A percentile compares a stretch with the other conserved stretches of the same genome.
phyloP scores from a whole-genome alignment of 139 green algal genomes.

The Ettlia oleoabundans region DNA sequence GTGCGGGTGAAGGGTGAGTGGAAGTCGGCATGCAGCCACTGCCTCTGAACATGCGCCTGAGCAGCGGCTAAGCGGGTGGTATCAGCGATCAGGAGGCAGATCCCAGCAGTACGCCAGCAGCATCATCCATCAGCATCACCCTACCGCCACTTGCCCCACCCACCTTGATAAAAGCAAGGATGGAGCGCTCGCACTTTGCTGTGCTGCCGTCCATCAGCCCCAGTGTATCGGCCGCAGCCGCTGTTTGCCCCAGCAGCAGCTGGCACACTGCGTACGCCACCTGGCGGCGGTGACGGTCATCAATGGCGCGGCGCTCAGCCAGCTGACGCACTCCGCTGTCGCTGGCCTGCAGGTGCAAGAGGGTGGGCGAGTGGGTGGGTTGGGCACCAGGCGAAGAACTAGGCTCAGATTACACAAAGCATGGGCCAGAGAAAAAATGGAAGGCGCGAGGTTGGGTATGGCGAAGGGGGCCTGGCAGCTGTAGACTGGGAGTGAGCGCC shows the following conservation, averaged over 20 bases:
- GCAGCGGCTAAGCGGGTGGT: no score
- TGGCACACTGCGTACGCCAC: conserved; percentile 36
- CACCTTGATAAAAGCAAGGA: conserved; percentile 49
- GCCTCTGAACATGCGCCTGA: no score
- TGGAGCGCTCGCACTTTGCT: conserved; percentile 37
- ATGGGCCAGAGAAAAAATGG: no score
- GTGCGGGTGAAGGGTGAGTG: neutral
- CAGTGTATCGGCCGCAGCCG: conserved; percentile 35
- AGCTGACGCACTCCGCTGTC: conserved; percentile 21
- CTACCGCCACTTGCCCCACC: neutral
- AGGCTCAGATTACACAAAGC: no score
- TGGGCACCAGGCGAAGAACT: no score
- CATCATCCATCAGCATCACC: neutral
- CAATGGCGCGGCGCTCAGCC: conserved; percentile 23
- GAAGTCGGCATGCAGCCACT: no score
- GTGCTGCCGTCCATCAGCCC: conserved; percentile 18
- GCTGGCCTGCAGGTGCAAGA: neutral
- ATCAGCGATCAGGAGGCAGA: no score
- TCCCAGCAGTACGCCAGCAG: no score
- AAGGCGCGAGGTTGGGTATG: no score
- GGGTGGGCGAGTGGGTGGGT: no score
- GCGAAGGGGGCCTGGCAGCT: no score
- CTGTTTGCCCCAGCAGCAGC: conserved; percentile 53
- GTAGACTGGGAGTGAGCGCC: no score
- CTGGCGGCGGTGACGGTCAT: conserved; percentile 41